These are phyloP conservation scores for Rhododendron ovatum DNA, from an alignment of 148 eudicot species.

Conservation along the genomic window DNA sequence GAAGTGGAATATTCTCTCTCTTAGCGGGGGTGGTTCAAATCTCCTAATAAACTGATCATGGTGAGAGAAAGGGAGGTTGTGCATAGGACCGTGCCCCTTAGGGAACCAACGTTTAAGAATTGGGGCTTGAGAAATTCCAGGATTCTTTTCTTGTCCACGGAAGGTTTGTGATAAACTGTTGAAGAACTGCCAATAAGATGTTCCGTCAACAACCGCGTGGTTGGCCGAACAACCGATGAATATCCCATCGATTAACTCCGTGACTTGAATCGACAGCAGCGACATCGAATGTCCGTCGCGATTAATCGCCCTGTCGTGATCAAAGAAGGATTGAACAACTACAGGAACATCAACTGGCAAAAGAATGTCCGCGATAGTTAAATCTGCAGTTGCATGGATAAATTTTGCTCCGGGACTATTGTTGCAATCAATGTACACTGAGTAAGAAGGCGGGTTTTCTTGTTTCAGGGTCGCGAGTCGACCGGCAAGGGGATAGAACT, in stretches of 20 bases:
- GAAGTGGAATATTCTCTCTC: constrained; percentile 29
- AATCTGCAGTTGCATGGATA: constrained; percentile 12
- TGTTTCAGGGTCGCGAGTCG: constrained; percentile 14
- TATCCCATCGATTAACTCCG: constrained; percentile 28
- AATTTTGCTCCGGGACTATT: constrained; percentile 27
- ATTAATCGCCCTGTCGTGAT: constrained; percentile 18
- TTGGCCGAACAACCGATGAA: constrained; percentile 28
- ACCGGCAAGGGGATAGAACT: constrained; percentile 24
- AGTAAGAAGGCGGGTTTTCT: constrained; percentile 18
- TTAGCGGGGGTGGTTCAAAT: constrained; percentile 7
- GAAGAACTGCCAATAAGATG: constrained; percentile 29
- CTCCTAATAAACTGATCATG: constrained; percentile 22
- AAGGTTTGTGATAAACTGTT: constrained; percentile 10
- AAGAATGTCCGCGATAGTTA: constrained; percentile 10
- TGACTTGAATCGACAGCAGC: constrained; percentile 22
- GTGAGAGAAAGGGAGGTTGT: constrained; percentile 21
- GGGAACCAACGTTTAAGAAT: constrained; percentile 18
- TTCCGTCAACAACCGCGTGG: neutral
- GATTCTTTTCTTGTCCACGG: neutral
- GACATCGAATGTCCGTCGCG: constrained; percentile 26
- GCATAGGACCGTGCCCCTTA: constrained; percentile 13
- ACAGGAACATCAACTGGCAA: constrained; percentile 15
- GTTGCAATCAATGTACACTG: constrained; percentile 15
- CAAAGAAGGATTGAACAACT: constrained; percentile 25
- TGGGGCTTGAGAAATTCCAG: constrained; percentile 10